These are phyloP conservation scores for Kokia cookei DNA, from an alignment of 441 rosid species.

Conservation along the genomic window DNA sequence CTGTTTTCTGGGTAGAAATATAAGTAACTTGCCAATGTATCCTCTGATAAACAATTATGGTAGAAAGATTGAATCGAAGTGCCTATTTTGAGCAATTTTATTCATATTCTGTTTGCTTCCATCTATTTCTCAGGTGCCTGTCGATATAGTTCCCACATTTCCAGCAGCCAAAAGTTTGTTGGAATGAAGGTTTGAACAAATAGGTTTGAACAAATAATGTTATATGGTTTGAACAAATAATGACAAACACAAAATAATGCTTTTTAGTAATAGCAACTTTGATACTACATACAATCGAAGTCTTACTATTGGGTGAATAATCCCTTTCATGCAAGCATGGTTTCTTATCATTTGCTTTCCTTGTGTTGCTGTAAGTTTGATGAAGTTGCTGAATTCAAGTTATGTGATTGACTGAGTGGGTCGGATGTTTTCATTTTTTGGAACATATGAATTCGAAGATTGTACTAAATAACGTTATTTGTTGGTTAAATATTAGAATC, in stretches of 20 bases:
- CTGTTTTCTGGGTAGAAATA: background rate
- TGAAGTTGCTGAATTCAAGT: background rate
- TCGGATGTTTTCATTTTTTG: too few species aligned
- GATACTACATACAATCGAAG: background rate
- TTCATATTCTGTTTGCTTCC: background rate
- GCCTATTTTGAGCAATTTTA: background rate
- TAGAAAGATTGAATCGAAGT: background rate
- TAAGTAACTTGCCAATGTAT: background rate
- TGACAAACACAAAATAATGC: background rate
- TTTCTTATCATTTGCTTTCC: background rate
- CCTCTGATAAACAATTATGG: background rate
- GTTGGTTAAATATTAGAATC: too few species aligned
- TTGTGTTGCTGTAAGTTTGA: background rate
- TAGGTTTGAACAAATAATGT: background rate
- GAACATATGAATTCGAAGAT: too few species aligned
- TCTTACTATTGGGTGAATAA: background rate
- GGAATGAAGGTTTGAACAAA: conserved; percentile 17
- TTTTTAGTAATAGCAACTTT: background rate
- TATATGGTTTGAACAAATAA: background rate
- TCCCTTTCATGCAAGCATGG: background rate
- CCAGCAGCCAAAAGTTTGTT: conserved; percentile 36
- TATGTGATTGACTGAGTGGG: background rate
- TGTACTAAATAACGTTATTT: too few species aligned
- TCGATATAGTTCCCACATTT: conserved; percentile 78
- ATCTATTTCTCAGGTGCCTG: conserved; percentile 54